Conservation (phyloP, 768 basidiomycete genomes). For the Epithele typhae region DNA sequence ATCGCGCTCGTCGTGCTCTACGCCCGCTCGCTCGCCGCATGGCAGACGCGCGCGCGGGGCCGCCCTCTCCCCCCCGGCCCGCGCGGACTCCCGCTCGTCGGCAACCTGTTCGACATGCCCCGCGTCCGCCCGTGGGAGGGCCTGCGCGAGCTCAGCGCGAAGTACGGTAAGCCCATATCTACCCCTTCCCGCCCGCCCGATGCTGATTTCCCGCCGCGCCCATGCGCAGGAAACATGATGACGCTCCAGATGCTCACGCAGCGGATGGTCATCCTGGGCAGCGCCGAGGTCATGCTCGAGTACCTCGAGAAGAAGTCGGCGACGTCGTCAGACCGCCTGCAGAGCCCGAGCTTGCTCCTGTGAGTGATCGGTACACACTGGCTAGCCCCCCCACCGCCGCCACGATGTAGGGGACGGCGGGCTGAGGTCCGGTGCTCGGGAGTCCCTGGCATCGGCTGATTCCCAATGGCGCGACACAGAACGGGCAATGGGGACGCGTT, state of each 20-base stretch:
- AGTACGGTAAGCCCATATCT: neutral
- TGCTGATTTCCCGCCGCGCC: no score
- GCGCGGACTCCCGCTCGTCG: slow-evolving; percentile 18
- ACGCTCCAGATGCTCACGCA: neutral
- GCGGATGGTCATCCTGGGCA: slow-evolving; percentile 6
- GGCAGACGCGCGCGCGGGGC: neutral
- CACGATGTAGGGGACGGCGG: no score
- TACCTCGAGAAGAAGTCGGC: slow-evolving; percentile 41
- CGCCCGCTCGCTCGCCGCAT: neutral
- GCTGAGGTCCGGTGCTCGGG: no score
- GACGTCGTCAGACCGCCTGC: slow-evolving; percentile 47
- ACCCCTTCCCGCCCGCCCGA: no score
- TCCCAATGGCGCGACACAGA: neutral
- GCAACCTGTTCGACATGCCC: slow-evolving; percentile 23
- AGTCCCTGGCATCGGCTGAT: no score
- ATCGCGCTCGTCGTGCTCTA: neutral
- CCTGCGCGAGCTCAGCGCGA: neutral
- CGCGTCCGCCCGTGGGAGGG: slow-evolving; percentile 1
- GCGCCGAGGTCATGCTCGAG: slow-evolving; percentile 34
- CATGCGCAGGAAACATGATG: neutral
- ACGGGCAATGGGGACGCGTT: no score
- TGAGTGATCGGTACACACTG: neutral
- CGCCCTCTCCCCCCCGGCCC: slow-evolving; percentile 19
- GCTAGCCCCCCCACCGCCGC: neutral
- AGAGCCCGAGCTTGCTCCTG: neutral